Evolutionary conservation across 257 asterid genomes (phyloP), one percentile per base, ranked within the genome.

Genomic region (Agastache rugosa): DNA sequence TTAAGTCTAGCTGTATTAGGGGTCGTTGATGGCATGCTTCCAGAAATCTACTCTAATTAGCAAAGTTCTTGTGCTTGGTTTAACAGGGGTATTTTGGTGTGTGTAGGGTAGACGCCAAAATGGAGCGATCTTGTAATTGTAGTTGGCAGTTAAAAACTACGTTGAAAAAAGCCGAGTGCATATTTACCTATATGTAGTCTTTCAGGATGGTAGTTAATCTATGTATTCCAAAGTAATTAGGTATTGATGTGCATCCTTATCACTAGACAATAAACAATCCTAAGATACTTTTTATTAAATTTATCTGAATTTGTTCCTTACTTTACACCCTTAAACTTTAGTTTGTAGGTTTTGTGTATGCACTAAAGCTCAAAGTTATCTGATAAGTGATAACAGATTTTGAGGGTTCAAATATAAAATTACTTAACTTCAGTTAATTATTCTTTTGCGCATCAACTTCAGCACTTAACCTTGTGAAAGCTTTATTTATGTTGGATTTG

Each of bases 401-500:
- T 29, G 34, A 29, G 5, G 41, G 51, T 22, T 50, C 64, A 48
- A 31, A 31, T 53, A 63, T 35, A 69, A 63, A 35, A 7, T 11
- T 23, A 66, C 6, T 67, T 67, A 1, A 50, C 10, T 42, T 20
- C 37, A 27, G n/a, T 39, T 48, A 29, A 16, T 35, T 54, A 6
- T 22, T 23, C 73, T 29, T 27, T 39, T 39, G 66, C 44, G 20
- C 66, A 53, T 63, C 50, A 10, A 39, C 39, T 44, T 25, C 48
- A 12, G 50, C 37, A 20, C 51, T 69, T 55, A 63, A 54, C 55
- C 69, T 71, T 29, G 10, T 71, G 35, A 27, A 15, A 71, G 53
- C 23, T 35, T 47, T 68, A 7, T 5, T 58, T 63, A 1, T 17
- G 37, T 47, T 73, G 58, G 62, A 23, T 4, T 74, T 53, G 29